Evolutionary conservation across 2,329 filamentous ascomycete species (phyloP), one percentile per base, ranked within the genome.

Genomic region (Allantophomopsis cytisporea): DNA sequence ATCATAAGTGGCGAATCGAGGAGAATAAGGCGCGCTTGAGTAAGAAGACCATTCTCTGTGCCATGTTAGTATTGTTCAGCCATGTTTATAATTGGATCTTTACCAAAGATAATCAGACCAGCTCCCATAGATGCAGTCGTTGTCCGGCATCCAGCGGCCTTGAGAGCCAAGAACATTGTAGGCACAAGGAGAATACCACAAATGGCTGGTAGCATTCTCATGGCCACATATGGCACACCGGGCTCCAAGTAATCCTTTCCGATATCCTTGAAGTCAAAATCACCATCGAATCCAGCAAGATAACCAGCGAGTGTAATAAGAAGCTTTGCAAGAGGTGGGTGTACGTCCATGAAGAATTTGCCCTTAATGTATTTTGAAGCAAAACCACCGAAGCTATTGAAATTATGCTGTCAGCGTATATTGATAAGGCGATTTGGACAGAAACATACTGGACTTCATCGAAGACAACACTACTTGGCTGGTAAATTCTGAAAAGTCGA

Each of bases 321-420:
- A 58, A 98, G 76, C 69, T 98, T 98, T 49, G 91, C 91, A 44
- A 98, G 72, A 35, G 91, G 91, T 23, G 91, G 91, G 59, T 98
- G 91, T n/a, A 98, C 91, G 59, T 98, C 91, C 91, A 98, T 98
- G 63, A 98, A 98, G 73, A 98, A 98, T 59, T 73, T 82, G 55
- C 91, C 91, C 70, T 98, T 96, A 72, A 98, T 96, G 62, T 98
- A 98, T 63, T 98, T 98, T 52, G 83, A 86, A 48, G 91, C 91
- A 59, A 98, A 98, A 37, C 91, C 91, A 60, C 91, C 91, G 60
- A 98, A 98, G 64, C 87, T 94, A 28, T 28, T 54, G 48, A 46
- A 18, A 37, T 41, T 21, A 40, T 30, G 20, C 36, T 16, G 16
- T 48, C 38, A 52, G 52, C 18, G 31, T 35, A 12, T 28, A 28